Conservation (phyloP, 495 filamentous ascomycete species). For the Alectoria sarmentosa region DNA sequence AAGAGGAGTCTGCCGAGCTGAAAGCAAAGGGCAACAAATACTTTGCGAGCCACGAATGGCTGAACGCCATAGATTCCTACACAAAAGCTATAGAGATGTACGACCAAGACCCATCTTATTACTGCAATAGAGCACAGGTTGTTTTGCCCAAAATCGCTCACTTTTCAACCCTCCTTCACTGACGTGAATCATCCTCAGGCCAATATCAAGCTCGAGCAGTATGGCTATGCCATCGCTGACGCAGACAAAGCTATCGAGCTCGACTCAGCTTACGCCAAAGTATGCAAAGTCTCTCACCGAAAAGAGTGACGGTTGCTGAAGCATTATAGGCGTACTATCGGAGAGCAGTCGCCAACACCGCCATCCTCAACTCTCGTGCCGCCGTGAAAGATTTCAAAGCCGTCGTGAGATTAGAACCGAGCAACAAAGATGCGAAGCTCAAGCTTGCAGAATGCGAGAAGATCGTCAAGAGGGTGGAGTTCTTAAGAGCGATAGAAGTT, state of each 20-base stretch:
- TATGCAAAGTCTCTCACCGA: conserved; percentile 30
- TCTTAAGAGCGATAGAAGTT: conserved; percentile 91
- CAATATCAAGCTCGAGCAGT: conserved; percentile 91
- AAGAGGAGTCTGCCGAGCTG: conserved; percentile 64
- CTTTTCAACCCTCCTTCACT: conserved; percentile 3
- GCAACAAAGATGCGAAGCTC: conserved; percentile 82
- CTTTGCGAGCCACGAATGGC: conserved; percentile 84
- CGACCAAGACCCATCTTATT: conserved; percentile 79
- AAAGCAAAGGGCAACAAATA: conserved; percentile 95
- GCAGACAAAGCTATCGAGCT: conserved; percentile 91
- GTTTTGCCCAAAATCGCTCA: conserved; percentile 10
- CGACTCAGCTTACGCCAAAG: conserved; percentile 82
- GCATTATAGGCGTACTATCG: conserved; percentile 80
- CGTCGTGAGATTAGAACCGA: conserved; percentile 77
- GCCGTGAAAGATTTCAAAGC: conserved; percentile 89
- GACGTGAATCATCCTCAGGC: conserved; percentile 45
- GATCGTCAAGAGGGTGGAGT: conserved; percentile 80
- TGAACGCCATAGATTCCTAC: conserved; percentile 75
- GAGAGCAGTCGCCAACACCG: conserved; percentile 81
- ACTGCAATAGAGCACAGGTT: conserved; percentile 91
- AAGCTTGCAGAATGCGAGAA: conserved; percentile 90
- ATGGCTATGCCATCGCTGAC: conserved; percentile 86
- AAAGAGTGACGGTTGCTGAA: background rate
- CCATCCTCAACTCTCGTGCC: conserved; percentile 78
- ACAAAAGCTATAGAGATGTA: conserved; percentile 83